These are phyloP conservation scores for Citrus inodora DNA, from an alignment of 345 rosid species.

Conservation along the genomic window DNA sequence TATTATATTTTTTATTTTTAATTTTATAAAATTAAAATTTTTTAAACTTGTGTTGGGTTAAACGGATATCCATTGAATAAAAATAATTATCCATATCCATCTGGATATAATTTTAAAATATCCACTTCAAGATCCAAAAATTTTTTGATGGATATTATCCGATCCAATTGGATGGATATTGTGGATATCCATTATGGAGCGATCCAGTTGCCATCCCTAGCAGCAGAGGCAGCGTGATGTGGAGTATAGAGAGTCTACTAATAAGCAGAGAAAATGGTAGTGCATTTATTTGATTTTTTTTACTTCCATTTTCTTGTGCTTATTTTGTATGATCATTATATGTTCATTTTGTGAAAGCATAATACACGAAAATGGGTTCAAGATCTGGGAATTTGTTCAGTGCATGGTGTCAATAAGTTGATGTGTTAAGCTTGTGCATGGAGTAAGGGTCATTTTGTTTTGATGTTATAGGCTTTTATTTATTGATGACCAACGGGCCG, in stretches of 20 bases:
- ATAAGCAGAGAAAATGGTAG: conserved; percentile 91
- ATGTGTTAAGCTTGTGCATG: not conserved
- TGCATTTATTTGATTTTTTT: not conserved
- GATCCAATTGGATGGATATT: too few relatives aligned
- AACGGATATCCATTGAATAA: too few relatives aligned
- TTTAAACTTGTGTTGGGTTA: too few relatives aligned
- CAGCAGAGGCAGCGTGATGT: conserved; percentile 89
- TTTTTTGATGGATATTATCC: too few relatives aligned
- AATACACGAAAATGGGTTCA: not conserved
- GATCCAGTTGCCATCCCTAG: too few relatives aligned
- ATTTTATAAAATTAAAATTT: too few relatives aligned
- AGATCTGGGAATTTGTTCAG: not conserved
- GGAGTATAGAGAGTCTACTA: conserved; percentile 89
- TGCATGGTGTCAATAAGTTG: not conserved
- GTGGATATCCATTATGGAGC: too few relatives aligned
- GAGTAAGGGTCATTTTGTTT: not conserved
- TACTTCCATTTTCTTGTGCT: not conserved
- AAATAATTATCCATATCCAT: too few relatives aligned
- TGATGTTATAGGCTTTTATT: conserved; percentile 48
- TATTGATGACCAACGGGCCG: too few relatives aligned
- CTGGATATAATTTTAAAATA: too few relatives aligned
- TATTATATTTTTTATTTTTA: too few relatives aligned
- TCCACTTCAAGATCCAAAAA: too few relatives aligned
- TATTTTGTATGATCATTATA: not conserved
- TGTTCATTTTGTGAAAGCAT: not conserved